Evolutionary conservation across 2,329 filamentous ascomycete species (phyloP).

Genomic region (Exophiala calicioides): DNA sequence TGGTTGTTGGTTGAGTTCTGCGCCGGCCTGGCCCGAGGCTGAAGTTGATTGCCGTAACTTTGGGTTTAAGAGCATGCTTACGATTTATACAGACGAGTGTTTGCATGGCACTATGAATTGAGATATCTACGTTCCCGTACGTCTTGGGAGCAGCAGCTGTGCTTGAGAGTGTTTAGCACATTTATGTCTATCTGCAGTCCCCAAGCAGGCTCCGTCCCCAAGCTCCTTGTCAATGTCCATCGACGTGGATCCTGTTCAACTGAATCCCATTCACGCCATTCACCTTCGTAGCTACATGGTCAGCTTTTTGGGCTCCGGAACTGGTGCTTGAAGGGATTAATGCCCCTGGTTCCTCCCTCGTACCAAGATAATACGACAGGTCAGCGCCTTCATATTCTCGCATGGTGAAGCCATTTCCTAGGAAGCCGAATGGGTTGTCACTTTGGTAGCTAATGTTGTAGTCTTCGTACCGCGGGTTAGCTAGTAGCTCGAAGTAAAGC

Average conservation of each 20-base stretch:
- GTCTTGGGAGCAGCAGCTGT: too few species aligned
- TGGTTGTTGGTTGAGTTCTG: too few species aligned
- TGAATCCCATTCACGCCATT: neutral
- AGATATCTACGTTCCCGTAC: too few species aligned
- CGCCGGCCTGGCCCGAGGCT: too few species aligned
- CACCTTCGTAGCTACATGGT: neutral
- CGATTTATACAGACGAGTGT: too few species aligned
- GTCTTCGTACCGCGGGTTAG: slow-evolving; percentile 43
- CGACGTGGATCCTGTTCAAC: neutral
- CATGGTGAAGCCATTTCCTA: slow-evolving; percentile 47
- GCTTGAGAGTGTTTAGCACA: neutral
- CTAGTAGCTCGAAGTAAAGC: slow-evolving; percentile 42
- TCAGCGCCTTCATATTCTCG: slow-evolving; percentile 51
- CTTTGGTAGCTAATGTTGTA: slow-evolving; percentile 43
- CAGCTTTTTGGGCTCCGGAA: neutral
- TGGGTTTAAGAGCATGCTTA: too few species aligned
- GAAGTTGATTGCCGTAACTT: too few species aligned
- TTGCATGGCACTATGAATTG: too few species aligned
- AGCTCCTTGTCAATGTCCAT: neutral
- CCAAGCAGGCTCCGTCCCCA: neutral
- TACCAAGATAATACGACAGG: slow-evolving; percentile 49
- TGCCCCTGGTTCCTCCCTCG: slow-evolving; percentile 31
- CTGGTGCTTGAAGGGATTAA: neutral
- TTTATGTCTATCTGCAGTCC: neutral
- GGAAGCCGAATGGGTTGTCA: slow-evolving; percentile 43